Evolutionary conservation across 2,329 filamentous ascomycete species (phyloP).

Genomic region (Pochonia chlamydosporia): DNA sequence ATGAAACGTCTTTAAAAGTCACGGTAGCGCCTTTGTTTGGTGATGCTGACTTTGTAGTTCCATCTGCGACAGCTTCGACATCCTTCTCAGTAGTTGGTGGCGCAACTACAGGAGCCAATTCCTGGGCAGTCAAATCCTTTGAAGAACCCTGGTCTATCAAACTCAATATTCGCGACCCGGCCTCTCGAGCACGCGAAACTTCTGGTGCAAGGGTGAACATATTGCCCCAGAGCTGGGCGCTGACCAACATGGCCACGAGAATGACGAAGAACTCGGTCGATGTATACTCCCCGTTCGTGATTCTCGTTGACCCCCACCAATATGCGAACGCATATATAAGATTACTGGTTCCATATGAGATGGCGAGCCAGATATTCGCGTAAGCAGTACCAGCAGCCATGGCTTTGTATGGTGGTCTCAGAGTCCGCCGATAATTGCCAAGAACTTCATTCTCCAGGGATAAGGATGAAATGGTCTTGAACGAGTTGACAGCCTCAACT

Average conservation of each 20-base stretch:
- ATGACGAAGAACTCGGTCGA: slow-evolving; percentile 68
- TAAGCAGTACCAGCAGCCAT: slow-evolving; percentile 43
- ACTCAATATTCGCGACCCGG: slow-evolving; percentile 52
- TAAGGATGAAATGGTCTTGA: slow-evolving; percentile 56
- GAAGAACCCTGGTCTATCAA: slow-evolving; percentile 40
- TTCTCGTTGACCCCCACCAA: slow-evolving; percentile 72
- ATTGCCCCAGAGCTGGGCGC: slow-evolving; percentile 56
- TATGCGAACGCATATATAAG: slow-evolving; percentile 71
- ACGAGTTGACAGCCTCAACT: slow-evolving; percentile 60
- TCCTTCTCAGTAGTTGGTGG: slow-evolving; percentile 22
- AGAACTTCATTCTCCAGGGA: slow-evolving; percentile 48
- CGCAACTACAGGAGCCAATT: slow-evolving; percentile 7
- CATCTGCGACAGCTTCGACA: slow-evolving; percentile 31
- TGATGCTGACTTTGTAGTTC: slow-evolving; percentile 13
- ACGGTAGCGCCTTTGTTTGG: slow-evolving; percentile 37
- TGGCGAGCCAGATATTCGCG: slow-evolving; percentile 54
- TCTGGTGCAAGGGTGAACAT: slow-evolving; percentile 62
- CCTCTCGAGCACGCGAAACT: slow-evolving; percentile 59
- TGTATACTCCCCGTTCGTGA: slow-evolving; percentile 57
- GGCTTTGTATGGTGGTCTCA: slow-evolving; percentile 47
- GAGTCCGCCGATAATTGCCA: slow-evolving; percentile 44
- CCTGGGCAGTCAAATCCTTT: slow-evolving; percentile 13
- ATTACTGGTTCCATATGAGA: slow-evolving; percentile 56
- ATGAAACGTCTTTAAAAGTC: slow-evolving; percentile 53
- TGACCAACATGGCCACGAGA: slow-evolving; percentile 55